Evolutionary conservation across 2,329 filamentous ascomycete genomes (phyloP), one percentile per base, ranked within the genome.

Genomic region (Pseudomassariella vexata): DNA sequence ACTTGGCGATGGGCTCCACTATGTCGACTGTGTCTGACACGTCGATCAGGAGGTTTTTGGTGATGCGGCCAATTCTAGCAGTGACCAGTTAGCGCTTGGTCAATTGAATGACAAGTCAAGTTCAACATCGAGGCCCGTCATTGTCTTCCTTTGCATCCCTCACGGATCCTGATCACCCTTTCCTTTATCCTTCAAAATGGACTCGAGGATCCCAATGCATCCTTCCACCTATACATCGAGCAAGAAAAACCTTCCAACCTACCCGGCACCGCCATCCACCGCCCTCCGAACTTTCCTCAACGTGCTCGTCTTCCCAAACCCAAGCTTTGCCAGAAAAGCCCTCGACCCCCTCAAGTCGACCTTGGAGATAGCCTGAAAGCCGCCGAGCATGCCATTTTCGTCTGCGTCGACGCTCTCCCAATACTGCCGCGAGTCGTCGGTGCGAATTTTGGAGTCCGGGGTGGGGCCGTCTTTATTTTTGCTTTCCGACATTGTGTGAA

Each of bases 1-100:
- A 94, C 52, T 88, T 87, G 46, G 70, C 65, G 16, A 95, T 76
- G 0, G 89, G 90, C 63, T 95, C 89, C 19, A 95, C 76, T 15
- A 94, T 69, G 54, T 95, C 89, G 6, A 95, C 81, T 4, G 68
- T 62, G 11, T 76, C 64, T n/a, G 82, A 79, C 2, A 90, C 63
- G 18, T 76, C 66, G 17, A 82, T 59, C 12, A 95, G 66, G 5
- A 95, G 69, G 0, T 83, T 84, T 36, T 82, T 70, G 0, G 87
- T 94, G 37, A 95, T 74, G 25, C 90, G 70, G 1, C 89, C 89
- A 36, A 95, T 94, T 1, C 89, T 79, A 41, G 33, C 14, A 18
- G 15, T 28, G 19, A n/a, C 15, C 8, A 32, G 23, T 32, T n/a
- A 18, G 29, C 12, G 6, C 28, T n/a, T 15, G 11, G 6, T 21